A percentile compares a stretch with the other conserved stretches of the same genome.
Evolutionary conservation across 1,284 basidiomycete species (phyloP).

Genomic region (Naganishia albida): DNA sequence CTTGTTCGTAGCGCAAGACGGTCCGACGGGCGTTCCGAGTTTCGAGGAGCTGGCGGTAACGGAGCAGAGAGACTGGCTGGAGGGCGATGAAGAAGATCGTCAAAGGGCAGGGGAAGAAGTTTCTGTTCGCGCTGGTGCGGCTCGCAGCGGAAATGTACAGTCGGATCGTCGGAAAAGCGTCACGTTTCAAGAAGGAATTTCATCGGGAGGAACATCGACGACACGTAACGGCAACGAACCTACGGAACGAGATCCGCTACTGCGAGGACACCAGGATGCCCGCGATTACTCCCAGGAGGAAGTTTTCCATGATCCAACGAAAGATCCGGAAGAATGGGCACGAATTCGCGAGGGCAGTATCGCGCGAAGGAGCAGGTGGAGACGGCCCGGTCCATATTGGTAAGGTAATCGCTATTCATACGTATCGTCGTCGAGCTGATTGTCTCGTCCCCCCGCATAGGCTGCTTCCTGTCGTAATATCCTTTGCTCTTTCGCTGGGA

Average conservation of each 20-base stretch:
- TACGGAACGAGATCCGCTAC: slow-evolving; percentile 13
- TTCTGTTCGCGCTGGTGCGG: neutral
- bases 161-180: slow-evolving; percentile 12
- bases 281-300: neutral
- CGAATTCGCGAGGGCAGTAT: slow-evolving; percentile 32
- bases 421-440: neutral
- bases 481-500: slow-evolving; percentile 43
- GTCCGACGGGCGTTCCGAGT: slow-evolving; percentile 10
- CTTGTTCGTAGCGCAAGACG: slow-evolving; percentile 27
- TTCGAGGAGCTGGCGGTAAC: slow-evolving; percentile 17
- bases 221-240: neutral
- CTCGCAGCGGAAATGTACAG: neutral
- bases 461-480: slow-evolving; percentile 49
- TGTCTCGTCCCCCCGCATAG: slow-evolving; percentile 23
- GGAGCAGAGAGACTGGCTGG: slow-evolving; percentile 26
- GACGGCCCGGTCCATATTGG: slow-evolving; percentile 43
- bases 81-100: slow-evolving; percentile 27
- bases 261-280: neutral
- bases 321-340: slow-evolving; percentile 23
- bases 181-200: slow-evolving; percentile 6
- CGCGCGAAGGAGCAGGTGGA: slow-evolving; percentile 43
- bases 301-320: slow-evolving; percentile 16
- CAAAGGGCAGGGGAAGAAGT: neutral
- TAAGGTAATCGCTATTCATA: slow-evolving; percentile 1
- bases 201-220: neutral